Evolutionary conservation across 495 filamentous ascomycete genomes (phyloP), one percentile per base, ranked within the genome.

Genomic region (Penicillium macrosclerotiorum): DNA sequence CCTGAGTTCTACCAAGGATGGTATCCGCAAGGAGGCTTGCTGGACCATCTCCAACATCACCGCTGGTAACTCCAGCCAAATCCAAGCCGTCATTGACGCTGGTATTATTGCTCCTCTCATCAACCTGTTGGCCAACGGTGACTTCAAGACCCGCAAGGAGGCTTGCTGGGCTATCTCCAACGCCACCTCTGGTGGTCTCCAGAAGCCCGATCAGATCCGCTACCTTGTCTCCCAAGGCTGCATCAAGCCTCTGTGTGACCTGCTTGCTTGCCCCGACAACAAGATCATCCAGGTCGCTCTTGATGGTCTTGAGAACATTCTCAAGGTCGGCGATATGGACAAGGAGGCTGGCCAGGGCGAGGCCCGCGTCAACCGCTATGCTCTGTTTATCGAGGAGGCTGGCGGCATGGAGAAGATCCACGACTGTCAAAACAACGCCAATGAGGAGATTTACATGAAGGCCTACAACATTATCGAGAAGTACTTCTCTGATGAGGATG

Each of bases 361-460:
- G 26, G 81, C 89, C 29, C 84, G 78, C 39, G 85, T 99, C 71
- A 99, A 99, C 78, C 86, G 89, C 43, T 99, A 92, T 64, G 94
- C 94, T 23, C 79, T 99, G 51, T 96, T 93, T 74, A 99, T 99
- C 55, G 94, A 99, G 73, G 94, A 99, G 65, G 93, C 90, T 46
- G 89, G 89, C 53, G 94, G 94, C 53, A 99, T 99, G 94, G 91
- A 96, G 76, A 97, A 96, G 84, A 96, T 99, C 60, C 94, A 99
- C 69, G 91, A 96, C 55, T 96, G 93, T 81, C 94, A 99, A 77
- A 96, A 92, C 72, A 99, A 99, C 57, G 92, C 94, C 72, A 99
- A 99, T 73, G 94, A 97, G 72, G 94, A 99, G 73, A 99, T 99
- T 57, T 99, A 99, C 79, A 96, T 99, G 93, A 99, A 99, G 82